These are phyloP conservation scores for Wallemia ichthyophaga DNA, from an alignment of 1,284 basidiomycete species.

Conservation along the genomic window DNA sequence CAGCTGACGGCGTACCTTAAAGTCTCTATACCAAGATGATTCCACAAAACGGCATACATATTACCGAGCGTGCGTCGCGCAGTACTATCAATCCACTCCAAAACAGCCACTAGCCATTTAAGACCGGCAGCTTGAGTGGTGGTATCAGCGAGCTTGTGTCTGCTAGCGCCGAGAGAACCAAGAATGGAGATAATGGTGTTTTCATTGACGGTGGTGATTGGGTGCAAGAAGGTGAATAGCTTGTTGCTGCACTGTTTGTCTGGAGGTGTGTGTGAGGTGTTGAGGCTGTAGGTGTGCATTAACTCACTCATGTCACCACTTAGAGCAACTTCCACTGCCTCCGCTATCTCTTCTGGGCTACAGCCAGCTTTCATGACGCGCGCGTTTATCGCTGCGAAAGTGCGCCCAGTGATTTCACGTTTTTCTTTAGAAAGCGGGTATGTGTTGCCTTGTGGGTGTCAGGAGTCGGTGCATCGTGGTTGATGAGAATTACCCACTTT, in stretches of 20 bases:
- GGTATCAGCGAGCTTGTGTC: neutral
- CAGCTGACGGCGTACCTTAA: neutral
- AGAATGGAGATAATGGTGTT: neutral
- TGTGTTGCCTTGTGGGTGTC: too few relatives aligned
- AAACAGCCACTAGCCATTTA: neutral
- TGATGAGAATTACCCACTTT: too few relatives aligned
- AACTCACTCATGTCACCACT: neutral
- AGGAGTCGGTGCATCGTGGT: too few relatives aligned
- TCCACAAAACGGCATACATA: neutral
- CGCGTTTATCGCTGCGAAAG: neutral
- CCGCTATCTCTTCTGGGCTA: neutral
- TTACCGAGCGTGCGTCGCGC: neutral
- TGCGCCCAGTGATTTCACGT: neutral
- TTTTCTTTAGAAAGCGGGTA: neutral
- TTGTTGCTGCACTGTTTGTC: neutral
- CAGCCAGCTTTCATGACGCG: neutral
- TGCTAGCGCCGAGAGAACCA: neutral
- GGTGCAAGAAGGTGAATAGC: neutral
- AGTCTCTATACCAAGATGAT: neutral
- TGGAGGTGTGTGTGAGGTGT: neutral
- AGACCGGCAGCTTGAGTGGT: neutral
- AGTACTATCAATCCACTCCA: neutral
- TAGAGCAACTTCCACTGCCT: neutral
- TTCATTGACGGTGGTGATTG: neutral
- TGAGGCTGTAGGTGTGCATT: too few relatives aligned